Conservation (phyloP, 331 rosid species). For the Quercus phellos region DNA sequence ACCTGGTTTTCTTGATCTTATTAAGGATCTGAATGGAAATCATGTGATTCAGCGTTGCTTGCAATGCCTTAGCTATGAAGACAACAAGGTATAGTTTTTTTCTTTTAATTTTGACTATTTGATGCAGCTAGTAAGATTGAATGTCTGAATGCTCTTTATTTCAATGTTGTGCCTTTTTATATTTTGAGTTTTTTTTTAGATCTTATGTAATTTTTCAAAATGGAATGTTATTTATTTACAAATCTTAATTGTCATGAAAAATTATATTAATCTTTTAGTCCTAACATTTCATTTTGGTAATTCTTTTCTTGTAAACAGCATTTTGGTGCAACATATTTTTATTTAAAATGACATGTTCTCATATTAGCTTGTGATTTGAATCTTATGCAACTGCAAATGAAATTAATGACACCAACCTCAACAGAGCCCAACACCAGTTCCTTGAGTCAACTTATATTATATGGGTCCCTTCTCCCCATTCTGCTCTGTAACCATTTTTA, state of each 20-base stretch:
- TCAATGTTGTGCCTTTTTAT: not conserved
- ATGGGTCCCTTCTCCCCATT: not conserved
- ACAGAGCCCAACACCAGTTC: not conserved
- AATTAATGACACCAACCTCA: not conserved
- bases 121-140: not conserved
- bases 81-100: slow-evolving; percentile 42
- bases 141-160: not conserved
- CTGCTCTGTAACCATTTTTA: not conserved
- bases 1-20: slow-evolving; percentile 64
- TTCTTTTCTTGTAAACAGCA: not conserved
- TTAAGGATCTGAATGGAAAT: slow-evolving; percentile 62
- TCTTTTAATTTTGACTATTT: not conserved
- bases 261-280: not conserved
- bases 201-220: not conserved
- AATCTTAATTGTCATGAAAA: not conserved
- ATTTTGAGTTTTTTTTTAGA: not conserved
- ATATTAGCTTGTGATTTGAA: not conserved
- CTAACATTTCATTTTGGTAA: not conserved
- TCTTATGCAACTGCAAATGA: not conserved
- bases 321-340: not conserved
- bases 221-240: not conserved
- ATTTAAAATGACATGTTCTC: not conserved
- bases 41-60: slow-evolving; percentile 72
- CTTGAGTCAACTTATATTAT: not conserved
- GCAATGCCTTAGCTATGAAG: slow-evolving; percentile 53